Base-by-base conservation (phyloP, 306 rosid species). In the Sphenostylis stenocarpa region DNA sequence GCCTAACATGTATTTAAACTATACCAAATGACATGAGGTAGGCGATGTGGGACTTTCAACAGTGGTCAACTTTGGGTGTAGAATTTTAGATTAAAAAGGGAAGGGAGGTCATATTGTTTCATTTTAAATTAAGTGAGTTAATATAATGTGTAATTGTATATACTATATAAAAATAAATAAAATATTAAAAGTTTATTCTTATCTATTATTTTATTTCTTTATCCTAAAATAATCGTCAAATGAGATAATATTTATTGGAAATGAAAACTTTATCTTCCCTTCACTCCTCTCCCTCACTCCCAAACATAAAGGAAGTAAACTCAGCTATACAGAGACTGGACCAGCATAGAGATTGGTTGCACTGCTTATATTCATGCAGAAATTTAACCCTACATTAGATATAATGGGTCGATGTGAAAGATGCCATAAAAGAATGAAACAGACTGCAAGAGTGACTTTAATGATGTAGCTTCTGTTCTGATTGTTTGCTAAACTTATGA, bases 241-340 rank as follows among this genome's bases (percentile, higher is more conserved):
- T 17, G 17, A 6, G 16, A 49, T 5, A 49, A 49, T 19, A 19
- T 49, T 49, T 17, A 49, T 49, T 49, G 17, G 12, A 6, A 49
- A 49, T 49, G 12, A 49, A 49, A 17, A 49, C 2, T 49, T 17
- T 7, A 49, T 49, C 1, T 45, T n/a, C 11, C 24, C 57, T 7
- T 49, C 57, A 10, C 2, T 39, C 0, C 23, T n/a, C 17, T 49
- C 57, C 19, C 24, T 9, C 57, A 49, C 57, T 16, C 24, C 58
- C 28, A 19, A 51, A 20, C 26, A 51, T n/a, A 51, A 24, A 24
- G 26, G 0, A 19, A 51, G 58, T 7, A 21, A 11, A 31, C 12
- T 41, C 75, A 3, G 48, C 68, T 39, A 56, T 41, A 70, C 39
- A 61, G 62, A 71, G 62, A 71, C 31, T 58, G 23, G 26, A 58